Base-by-base conservation (phyloP, 2,329 filamentous ascomycete species). In the Ophiostoma sp. region DNA sequence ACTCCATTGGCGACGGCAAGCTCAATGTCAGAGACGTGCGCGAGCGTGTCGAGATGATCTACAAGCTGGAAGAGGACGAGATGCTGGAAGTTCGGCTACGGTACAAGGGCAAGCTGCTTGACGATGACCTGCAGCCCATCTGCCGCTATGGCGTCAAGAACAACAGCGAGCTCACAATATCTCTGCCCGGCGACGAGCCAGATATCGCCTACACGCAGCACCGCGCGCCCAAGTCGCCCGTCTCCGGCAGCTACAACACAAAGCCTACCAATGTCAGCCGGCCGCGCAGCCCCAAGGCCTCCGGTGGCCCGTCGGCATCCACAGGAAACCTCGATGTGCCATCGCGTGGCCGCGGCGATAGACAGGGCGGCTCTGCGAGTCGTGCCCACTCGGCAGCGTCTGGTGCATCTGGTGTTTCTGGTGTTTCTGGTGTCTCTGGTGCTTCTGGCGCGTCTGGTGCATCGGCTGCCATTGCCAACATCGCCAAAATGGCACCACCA, bases 1-100 rank as follows among this genome's bases (percentile, higher is more conserved):
- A 89, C 76, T 85, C 87, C 69, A 93, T 94, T 74, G 88, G 87
- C 69, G 88, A 91, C 75, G 90, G 89, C 64, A 88, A 90, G 75
- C 79, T 93, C 68, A 82, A 81, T 45, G 85, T 92, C 45, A 79
- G 82, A 67, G 88, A 91, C 73, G 82, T 93, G 44, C 84, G 85
- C 69, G 83, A 88, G 67, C 87, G 89, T n/a, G 85, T 87, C 5
- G 87, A 85, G 67, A 81, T 89, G 72, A 82, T 91, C 75, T 83
- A 91, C 78, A 84, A 86, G 66, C 78, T 91, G 44, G 81, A 84
- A 5, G 83, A 87, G 63, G 79, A 80, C 74, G 75, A 81, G 74
- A 76, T 79, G 7, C 77, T 77, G 42, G 79, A 83, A 64, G 80
- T 92, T 75, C 90, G 88, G 76, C 81, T 93, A 74, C 82, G 90